phyloP scores from a whole-genome alignment of 768 basidiomycete genomes.

The Collybia nuda region DNA sequence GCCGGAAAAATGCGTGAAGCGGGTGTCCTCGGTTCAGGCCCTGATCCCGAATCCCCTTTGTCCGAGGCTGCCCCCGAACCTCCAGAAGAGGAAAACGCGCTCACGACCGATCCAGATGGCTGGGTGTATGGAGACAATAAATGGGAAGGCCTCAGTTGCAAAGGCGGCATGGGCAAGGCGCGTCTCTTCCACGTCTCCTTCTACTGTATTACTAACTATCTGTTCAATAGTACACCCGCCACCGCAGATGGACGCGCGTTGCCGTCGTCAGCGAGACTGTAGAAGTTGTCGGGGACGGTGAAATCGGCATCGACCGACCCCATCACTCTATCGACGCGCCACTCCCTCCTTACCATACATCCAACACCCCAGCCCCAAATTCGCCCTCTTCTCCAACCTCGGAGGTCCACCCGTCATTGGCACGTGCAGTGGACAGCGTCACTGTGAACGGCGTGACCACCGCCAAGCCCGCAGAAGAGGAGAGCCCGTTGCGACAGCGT shows the following conservation, averaged over 20 bases:
- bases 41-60: conserved; percentile 19
- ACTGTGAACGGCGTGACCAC: conserved; percentile 10
- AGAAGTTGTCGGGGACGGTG: conserved; percentile 46
- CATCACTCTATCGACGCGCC: not conserved
- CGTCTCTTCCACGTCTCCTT: conserved; percentile 7
- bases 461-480: conserved; percentile 15
- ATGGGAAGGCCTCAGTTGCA: conserved; percentile 77
- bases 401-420: not conserved
- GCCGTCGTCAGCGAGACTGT: conserved; percentile 76
- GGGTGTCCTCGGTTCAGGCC: conserved; percentile 16
- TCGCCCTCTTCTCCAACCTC: not conserved
- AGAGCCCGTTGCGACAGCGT: conserved; percentile 24
- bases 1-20: conserved; percentile 49
- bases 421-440: conserved; percentile 2
- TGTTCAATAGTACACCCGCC: conserved; percentile 74
- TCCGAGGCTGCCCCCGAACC: conserved; percentile 28
- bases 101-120: conserved; percentile 77
- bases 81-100: conserved; percentile 45
- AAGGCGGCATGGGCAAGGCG: conserved; percentile 87
- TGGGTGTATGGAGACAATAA: conserved; percentile 97
- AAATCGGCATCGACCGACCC: conserved; percentile 25
- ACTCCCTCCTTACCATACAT: not conserved
- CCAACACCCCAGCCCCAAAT: not conserved
- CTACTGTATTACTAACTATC: conserved; percentile 1
- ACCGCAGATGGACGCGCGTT: conserved; percentile 83